These are phyloP conservation scores for Hypsizygus marmoreus DNA, from an alignment of 768 basidiomycete species.

Conservation along the genomic window DNA sequence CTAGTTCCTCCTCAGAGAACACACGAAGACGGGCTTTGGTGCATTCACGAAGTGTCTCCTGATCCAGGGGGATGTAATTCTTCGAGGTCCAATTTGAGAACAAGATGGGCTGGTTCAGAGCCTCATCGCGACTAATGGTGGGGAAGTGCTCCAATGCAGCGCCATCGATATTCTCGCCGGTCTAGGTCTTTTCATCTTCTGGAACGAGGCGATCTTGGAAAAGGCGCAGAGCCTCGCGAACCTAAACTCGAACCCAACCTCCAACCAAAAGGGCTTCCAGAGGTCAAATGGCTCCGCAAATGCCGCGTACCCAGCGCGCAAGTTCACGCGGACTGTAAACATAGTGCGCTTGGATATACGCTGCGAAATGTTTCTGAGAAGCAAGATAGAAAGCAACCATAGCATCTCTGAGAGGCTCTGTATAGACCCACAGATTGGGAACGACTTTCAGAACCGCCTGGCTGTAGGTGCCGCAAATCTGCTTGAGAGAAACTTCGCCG, in stretches of 20 bases:
- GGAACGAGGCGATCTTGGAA: slow-evolving; percentile 97
- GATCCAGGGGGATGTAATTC: slow-evolving; percentile 92
- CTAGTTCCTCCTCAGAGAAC: slow-evolving; percentile 98
- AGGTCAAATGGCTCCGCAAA: slow-evolving; percentile 95
- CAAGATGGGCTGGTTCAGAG: slow-evolving; percentile 84
- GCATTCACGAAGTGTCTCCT: slow-evolving; percentile 91
- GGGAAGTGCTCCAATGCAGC: slow-evolving; percentile 91
- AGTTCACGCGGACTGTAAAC: slow-evolving; percentile 99
- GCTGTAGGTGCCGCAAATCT: slow-evolving; percentile 98
- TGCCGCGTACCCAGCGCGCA: slow-evolving; percentile 95
- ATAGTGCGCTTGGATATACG: slow-evolving; percentile 97
- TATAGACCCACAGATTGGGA: slow-evolving; percentile 88
- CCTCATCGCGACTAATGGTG: slow-evolving; percentile 84
- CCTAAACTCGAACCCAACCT: slow-evolving; percentile 96
- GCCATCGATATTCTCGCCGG: slow-evolving; percentile 86
- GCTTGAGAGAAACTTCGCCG: slow-evolving; percentile 93
- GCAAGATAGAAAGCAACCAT: slow-evolving; percentile 97
- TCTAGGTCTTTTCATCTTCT: slow-evolving; percentile 93
- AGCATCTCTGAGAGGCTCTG: slow-evolving; percentile 93
- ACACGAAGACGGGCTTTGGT: slow-evolving; percentile 95
- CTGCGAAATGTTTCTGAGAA: slow-evolving; percentile 95
- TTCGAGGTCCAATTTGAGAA: slow-evolving; percentile 99
- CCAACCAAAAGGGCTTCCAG: slow-evolving; percentile 92
- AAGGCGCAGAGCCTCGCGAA: slow-evolving; percentile 93
- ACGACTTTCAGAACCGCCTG: slow-evolving; percentile 94